A percentile compares a stretch with the other conserved stretches of the same genome.
These are phyloP conservation scores for Arabis alpina DNA, from an alignment of 345 rosid species.

Conservation along the genomic window DNA sequence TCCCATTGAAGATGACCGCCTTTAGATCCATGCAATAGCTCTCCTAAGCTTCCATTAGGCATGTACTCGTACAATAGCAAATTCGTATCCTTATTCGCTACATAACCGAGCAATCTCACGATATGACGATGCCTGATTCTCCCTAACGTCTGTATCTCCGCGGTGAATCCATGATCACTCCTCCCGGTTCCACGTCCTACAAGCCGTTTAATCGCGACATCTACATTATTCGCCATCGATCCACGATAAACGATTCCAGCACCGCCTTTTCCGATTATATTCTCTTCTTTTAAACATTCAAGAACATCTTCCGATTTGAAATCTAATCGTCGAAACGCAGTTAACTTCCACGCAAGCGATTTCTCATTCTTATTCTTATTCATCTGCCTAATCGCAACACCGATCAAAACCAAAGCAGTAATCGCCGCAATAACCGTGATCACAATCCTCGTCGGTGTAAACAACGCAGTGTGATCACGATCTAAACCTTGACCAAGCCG, in stretches of 20 bases:
- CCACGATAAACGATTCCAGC: constrained; percentile 91
- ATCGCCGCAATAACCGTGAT: constrained; percentile 48
- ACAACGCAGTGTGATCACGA: constrained; percentile 39
- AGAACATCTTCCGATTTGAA: constrained; percentile 84
- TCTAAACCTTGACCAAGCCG: constrained; percentile 38
- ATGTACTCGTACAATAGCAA: constrained; percentile 79
- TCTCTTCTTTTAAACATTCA: constrained; percentile 82
- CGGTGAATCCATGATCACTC: constrained; percentile 84
- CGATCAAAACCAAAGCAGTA: constrained; percentile 52
- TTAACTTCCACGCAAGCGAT: constrained; percentile 75
- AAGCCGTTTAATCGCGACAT: constrained; percentile 78
- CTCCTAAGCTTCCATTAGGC: constrained; percentile 93
- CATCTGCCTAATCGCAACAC: constrained; percentile 50
- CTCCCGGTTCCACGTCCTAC: constrained; percentile 72
- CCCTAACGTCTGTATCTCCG: constrained; percentile 90
- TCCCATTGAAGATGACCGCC: constrained; percentile 93
- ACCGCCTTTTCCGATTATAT: constrained; percentile 94
- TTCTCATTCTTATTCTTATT: constrained; percentile 53
- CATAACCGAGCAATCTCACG: constrained; percentile 75
- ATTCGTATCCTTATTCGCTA: constrained; percentile 88
- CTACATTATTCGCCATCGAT: constrained; percentile 68
- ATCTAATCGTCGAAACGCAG: constrained; percentile 75
- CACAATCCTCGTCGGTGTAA: constrained; percentile 49
- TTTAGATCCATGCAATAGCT: constrained; percentile 79
- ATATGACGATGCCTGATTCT: constrained; percentile 85